Conservation (phyloP, 2,329 filamentous ascomycete genomes). For the Colletotrichum somersetense region DNA sequence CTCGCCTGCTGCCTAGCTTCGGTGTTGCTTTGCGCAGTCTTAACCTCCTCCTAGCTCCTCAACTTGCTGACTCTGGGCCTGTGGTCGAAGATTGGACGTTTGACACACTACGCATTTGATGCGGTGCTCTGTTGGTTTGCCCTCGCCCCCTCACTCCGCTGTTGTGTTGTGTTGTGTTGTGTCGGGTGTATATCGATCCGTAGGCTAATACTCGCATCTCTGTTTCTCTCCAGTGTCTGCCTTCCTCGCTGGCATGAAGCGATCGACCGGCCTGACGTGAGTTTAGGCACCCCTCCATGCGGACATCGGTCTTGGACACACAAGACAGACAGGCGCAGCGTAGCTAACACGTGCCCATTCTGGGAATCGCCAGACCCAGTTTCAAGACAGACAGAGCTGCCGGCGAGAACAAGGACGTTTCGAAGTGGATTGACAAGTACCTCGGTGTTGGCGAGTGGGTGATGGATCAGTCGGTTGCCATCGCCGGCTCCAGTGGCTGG, state of each 20-base stretch:
- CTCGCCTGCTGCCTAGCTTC: conserved; percentile 29
- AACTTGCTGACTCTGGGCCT: conserved; percentile 77
- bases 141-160: not conserved
- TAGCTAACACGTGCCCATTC: conserved; percentile 60
- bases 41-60: conserved; percentile 67
- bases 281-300: conserved; percentile 54
- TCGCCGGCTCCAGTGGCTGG: conserved; percentile 88
- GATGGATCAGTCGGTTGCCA: conserved; percentile 96
- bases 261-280: conserved; percentile 98
- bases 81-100: conserved; percentile 85
- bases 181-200: conserved; percentile 1
- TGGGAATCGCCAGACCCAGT: conserved; percentile 72
- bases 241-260: conserved; percentile 96
- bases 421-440: conserved; percentile 93
- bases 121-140: conserved; percentile 84
- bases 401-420: conserved; percentile 82
- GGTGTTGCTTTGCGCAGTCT: conserved; percentile 51
- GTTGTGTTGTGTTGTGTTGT: not conserved
- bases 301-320: conserved; percentile 6
- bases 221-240: conserved; percentile 78
- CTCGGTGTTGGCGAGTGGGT: conserved; percentile 96
- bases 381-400: conserved; percentile 88
- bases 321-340: not conserved
- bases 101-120: conserved; percentile 96
- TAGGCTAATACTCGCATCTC: conserved; percentile 6